A percentile compares a stretch with the other conserved stretches of the same genome.
Evolutionary conservation across 495 filamentous ascomycete species (phyloP).

Genomic region (Talaromyces nanjingensis): DNA sequence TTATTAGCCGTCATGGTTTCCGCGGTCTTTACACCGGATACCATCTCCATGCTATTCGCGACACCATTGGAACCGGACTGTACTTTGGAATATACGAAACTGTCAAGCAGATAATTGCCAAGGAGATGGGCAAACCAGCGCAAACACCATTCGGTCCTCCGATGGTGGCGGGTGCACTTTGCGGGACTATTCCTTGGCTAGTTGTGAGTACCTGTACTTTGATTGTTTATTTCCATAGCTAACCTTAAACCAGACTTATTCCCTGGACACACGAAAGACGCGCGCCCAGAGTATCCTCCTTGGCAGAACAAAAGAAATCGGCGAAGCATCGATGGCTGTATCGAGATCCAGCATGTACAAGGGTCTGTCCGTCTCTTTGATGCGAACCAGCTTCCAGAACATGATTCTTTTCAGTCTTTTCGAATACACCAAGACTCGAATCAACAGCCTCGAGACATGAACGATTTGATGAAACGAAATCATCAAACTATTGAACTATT

Average conservation of each 20-base stretch:
- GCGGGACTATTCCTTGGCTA: slow-evolving; percentile 42
- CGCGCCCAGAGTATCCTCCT: slow-evolving; percentile 41
- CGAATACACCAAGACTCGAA: slow-evolving; percentile 37
- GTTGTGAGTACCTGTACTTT: slow-evolving; percentile 26
- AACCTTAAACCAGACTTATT: slow-evolving; percentile 28
- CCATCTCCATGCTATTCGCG: slow-evolving; percentile 71
- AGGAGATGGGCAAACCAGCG: slow-evolving; percentile 28
- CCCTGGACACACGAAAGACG: slow-evolving; percentile 43
- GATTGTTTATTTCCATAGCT: not conserved
- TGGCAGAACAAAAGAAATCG: slow-evolving; percentile 38
- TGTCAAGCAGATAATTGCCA: slow-evolving; percentile 76
- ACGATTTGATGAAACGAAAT: not conserved
- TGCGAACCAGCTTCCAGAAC: slow-evolving; percentile 42
- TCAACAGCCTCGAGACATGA: slow-evolving; percentile 25
- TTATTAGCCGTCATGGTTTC: slow-evolving; percentile 71
- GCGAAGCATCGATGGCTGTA: slow-evolving; percentile 35
- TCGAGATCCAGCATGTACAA: slow-evolving; percentile 45
- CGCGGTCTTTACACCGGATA: slow-evolving; percentile 82
- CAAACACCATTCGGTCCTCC: slow-evolving; percentile 35
- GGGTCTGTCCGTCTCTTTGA: slow-evolving; percentile 39
- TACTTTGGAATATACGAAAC: slow-evolving; percentile 93
- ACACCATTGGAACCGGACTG: slow-evolving; percentile 81
- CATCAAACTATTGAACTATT: not conserved
- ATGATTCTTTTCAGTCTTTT: slow-evolving; percentile 42
- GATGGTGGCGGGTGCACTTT: slow-evolving; percentile 39